phyloP scores from a whole-genome alignment of 352 stramenopile species.

The Phytophthora kernoviae region DNA sequence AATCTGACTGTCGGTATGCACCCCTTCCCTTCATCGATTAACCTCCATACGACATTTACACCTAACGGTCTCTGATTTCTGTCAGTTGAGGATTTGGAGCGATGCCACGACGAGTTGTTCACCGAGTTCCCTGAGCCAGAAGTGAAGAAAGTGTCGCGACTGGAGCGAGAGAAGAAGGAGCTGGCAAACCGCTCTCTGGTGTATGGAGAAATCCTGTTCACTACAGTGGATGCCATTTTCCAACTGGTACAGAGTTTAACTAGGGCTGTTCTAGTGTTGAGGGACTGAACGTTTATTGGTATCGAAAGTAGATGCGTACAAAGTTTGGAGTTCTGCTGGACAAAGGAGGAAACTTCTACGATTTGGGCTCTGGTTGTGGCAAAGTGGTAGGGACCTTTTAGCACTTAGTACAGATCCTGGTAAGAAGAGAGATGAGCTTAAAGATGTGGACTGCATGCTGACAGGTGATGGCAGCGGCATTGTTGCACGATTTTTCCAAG shows the following conservation, averaged over 20 bases:
- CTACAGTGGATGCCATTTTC: conserved; percentile 61
- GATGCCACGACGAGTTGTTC: conserved; percentile 59
- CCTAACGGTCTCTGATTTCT: conserved; percentile 7
- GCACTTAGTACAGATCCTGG: neutral
- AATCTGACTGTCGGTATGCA: conserved; percentile 23
- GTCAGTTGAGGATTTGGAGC: conserved; percentile 47
- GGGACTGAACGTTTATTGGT: neutral
- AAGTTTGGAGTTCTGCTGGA: conserved; percentile 67
- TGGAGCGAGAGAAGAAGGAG: conserved; percentile 72
- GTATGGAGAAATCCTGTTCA: conserved; percentile 70
- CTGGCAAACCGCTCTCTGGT: conserved; percentile 65
- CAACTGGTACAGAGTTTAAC: conserved; percentile 38
- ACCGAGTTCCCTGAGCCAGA: conserved; percentile 44
- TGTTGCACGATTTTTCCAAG: conserved; percentile 72
- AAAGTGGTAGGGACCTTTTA: conserved; percentile 59
- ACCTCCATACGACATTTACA: neutral
- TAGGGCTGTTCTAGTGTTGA: neutral
- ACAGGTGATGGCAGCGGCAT: conserved; percentile 58
- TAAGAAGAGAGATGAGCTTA: neutral
- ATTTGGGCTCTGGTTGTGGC: conserved; percentile 69
- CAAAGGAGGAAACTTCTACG: conserved; percentile 70
- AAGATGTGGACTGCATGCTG: neutral
- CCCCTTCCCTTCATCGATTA: neutral
- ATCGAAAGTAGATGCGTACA: conserved; percentile 47
- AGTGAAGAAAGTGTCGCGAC: conserved; percentile 61